A percentile compares a stretch with the other conserved stretches of the same genome.
These are phyloP conservation scores for Amphichorda felina DNA, from an alignment of 2,329 filamentous ascomycete species.

Conservation along the genomic window DNA sequence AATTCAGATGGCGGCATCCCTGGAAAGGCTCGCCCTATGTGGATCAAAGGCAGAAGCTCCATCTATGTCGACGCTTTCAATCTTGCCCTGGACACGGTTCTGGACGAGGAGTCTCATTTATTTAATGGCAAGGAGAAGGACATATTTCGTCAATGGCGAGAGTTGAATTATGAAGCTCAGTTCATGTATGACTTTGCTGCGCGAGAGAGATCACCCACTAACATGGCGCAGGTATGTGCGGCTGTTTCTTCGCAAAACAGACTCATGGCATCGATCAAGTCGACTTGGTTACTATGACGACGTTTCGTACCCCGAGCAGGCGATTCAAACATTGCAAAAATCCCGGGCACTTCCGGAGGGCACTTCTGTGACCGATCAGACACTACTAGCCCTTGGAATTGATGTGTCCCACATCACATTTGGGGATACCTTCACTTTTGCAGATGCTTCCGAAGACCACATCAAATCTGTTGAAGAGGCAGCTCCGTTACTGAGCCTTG, in stretches of 20 bases:
- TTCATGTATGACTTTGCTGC: constrained; percentile 55
- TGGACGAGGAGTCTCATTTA: constrained; percentile 78
- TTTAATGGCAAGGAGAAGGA: constrained; percentile 70
- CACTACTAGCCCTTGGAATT: constrained; percentile 15
- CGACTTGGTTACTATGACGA: constrained; percentile 73
- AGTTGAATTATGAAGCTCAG: constrained; percentile 71
- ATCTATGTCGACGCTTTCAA: constrained; percentile 98
- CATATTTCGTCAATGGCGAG: constrained; percentile 67
- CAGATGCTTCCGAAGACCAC: constrained; percentile 60
- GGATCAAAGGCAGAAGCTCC: constrained; percentile 69
- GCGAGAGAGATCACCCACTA: constrained; percentile 3
- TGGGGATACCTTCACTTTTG: constrained; percentile 57
- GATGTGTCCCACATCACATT: constrained; percentile 32
- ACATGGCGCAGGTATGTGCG: constrained; percentile 61
- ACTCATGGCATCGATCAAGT: constrained; percentile 77
- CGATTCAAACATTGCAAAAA: constrained; percentile 53
- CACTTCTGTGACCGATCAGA: constrained; percentile 6
- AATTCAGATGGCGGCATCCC: constrained; percentile 23
- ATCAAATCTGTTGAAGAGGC: constrained; percentile 77
- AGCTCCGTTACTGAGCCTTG: constrained; percentile 66
- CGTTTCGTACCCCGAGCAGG: constrained; percentile 59
- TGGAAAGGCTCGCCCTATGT: constrained; percentile 30
- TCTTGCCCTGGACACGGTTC: constrained; percentile 75
- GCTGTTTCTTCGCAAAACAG: constrained; percentile 83
- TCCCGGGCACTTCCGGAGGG: constrained; percentile 38